Evolutionary conservation across 192 early-diverging fungal genomes (phyloP), one percentile per base, ranked within the genome.

Genomic region (Linnemannia elongata): DNA sequence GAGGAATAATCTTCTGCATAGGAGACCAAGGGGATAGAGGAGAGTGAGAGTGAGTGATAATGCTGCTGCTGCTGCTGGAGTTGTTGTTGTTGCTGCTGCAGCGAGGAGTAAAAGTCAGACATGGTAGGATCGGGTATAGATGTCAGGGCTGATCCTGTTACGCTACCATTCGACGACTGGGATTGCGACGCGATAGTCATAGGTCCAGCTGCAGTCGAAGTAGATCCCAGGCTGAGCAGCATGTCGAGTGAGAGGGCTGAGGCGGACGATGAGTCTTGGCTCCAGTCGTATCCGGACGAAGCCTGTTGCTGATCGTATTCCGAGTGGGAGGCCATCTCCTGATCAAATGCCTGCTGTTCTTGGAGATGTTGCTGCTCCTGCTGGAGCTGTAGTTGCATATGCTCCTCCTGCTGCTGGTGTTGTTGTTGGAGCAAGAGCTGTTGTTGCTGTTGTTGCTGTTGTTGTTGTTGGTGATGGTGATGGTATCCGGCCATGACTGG

Each of bases 1-100:
- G 75, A 45, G 6, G 75, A 47, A 30, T 66, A 75, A 7, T 72
- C 69, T 20, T 69, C 47, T 54, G 74, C n/a, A 35, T 76, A 82
- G 9, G 76, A 57, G n/a, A 82, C 57, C n/a, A 82, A 68, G 17
- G 82, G 82, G 35, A 84, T 84, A 17, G 82, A 84, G 22, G 82
- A 79, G 24, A 84, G 72, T 17, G 42, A n/a, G 18, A 55, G 74
- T 35, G 45, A 52, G 30, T 75, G 74, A 33, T 75, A 52, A 42
- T 74, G 72, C 27, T 74, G 72, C 42, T 74, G 72, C 12, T 76
- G 75, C 35, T 68, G 75, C 20, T 38, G 54, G 20, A 33, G 57
- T 38, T 41, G 42, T 15, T 57, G 45, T 24, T 76, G 66, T 33
- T 83, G 82, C 36, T 77, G 76, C 30, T 75, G 82, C 55, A 47